phyloP scores from a whole-genome alignment of 495 filamentous ascomycete species.

The Aspergillus mulundensis region DNA sequence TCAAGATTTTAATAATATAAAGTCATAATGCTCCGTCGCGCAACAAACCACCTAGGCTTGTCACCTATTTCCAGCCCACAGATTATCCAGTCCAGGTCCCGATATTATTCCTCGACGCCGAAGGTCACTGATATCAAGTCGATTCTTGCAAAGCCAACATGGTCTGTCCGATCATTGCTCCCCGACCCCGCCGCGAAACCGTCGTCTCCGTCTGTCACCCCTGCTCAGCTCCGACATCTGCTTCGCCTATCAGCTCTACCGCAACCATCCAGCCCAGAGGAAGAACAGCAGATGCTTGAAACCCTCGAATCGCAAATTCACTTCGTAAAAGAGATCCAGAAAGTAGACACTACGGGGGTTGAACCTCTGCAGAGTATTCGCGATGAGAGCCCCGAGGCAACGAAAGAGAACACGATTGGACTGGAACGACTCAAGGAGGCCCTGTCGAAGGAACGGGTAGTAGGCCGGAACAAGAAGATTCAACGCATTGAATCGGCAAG shows the following conservation, averaged over 20 bases:
- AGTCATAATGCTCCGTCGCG: constrained; percentile 17
- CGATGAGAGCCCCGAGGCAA: constrained; percentile 64
- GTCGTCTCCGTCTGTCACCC: constrained; percentile 37
- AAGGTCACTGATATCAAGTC: constrained; percentile 37
- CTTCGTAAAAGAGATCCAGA: constrained; percentile 80
- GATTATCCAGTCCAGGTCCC: neutral
- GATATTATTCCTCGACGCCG: constrained; percentile 29
- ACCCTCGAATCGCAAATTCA: constrained; percentile 80
- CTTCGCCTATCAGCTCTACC: constrained; percentile 88
- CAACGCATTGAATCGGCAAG: constrained; percentile 31
- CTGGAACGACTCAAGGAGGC: constrained; percentile 48
- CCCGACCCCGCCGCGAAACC: constrained; percentile 38
- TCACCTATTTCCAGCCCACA: constrained; percentile 7
- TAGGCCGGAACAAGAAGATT: constrained; percentile 48
- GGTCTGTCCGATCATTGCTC: constrained; percentile 81
- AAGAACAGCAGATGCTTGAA: constrained; percentile 61
- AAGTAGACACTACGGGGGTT: constrained; percentile 68
- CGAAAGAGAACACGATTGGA: constrained; percentile 51
- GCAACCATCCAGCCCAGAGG: constrained; percentile 52
- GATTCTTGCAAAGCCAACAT: constrained; percentile 68
- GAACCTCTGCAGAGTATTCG: constrained; percentile 71
- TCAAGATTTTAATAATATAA: neutral
- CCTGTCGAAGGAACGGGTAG: constrained; percentile 49
- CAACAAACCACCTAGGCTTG: constrained; percentile 14
- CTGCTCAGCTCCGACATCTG: constrained; percentile 71